Conservation (phyloP, 1,139 yeast species). For the Debaryomycetaceae sp. region DNA sequence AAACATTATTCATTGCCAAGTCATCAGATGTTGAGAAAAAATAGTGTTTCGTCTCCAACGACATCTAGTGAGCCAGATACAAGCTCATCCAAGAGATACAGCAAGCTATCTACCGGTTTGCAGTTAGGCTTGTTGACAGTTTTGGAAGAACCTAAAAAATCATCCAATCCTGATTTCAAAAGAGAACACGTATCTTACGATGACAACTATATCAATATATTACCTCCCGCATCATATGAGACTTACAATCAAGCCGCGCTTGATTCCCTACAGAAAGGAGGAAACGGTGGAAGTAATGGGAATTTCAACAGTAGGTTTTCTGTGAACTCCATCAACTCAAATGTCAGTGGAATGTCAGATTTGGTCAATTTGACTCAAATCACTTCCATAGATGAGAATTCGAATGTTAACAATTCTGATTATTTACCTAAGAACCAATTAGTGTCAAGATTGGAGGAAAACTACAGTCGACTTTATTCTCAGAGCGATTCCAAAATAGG, state of each 20-base stretch:
- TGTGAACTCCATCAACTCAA: conserved; percentile 38
- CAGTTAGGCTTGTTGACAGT: conserved; percentile 42
- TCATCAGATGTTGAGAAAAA: conserved; percentile 1
- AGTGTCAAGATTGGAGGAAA: conserved; percentile 36
- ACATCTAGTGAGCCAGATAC: background rate
- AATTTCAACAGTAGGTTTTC: conserved; percentile 24
- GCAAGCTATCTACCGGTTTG: conserved; percentile 36
- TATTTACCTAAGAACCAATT: conserved; percentile 32
- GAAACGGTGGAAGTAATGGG: conserved; percentile 6
- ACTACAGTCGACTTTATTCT: conserved; percentile 33
- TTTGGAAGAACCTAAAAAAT: conserved; percentile 26
- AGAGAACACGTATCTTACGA: conserved; percentile 15
- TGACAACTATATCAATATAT: conserved; percentile 26
- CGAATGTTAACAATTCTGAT: conserved; percentile 4
- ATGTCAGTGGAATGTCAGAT: conserved; percentile 42
- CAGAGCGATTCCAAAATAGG: background rate
- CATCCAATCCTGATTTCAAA: conserved; percentile 1
- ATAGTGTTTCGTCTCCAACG: conserved; percentile 2
- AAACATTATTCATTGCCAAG: conserved; percentile 27
- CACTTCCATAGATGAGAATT: conserved; percentile 30
- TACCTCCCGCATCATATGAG: conserved; percentile 21
- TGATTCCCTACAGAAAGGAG: conserved; percentile 25
- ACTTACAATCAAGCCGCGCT: conserved; percentile 36
- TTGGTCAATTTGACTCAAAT: conserved; percentile 36
- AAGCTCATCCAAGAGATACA: conserved; percentile 22